Conservation (phyloP, 768 basidiomycete species). For the Boletus huronensis region DNA sequence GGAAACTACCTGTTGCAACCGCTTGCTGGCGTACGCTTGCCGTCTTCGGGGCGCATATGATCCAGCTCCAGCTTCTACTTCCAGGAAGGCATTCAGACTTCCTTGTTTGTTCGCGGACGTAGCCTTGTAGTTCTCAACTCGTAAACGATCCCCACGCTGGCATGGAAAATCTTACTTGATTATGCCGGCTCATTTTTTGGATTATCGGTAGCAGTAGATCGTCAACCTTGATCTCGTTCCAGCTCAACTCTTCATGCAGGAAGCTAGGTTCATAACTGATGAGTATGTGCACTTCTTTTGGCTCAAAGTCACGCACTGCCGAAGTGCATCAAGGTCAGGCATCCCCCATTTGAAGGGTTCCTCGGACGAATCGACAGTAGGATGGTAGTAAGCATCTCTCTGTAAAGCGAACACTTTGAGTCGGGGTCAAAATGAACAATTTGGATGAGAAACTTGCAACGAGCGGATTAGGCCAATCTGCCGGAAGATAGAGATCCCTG, state of each 20-base stretch:
- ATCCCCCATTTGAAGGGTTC: conserved; percentile 97
- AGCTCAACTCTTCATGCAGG: conserved; percentile 73
- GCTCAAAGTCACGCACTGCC: conserved; percentile 50
- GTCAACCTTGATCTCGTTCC: conserved; percentile 81
- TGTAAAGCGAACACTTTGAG: conserved; percentile 29
- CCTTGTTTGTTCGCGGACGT: conserved; percentile 73
- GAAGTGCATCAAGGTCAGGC: conserved; percentile 91
- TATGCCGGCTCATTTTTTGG: conserved; percentile 79
- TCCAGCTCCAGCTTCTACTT: conserved; percentile 61
- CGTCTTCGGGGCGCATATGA: conserved; percentile 74
- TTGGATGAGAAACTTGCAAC: conserved; percentile 55
- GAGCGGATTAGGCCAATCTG: conserved; percentile 89
- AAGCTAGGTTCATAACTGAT: conserved; percentile 43
- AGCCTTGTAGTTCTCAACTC: conserved; percentile 36
- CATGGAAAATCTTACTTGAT: conserved; percentile 47
- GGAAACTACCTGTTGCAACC: conserved; percentile 81
- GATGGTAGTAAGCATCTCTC: conserved; percentile 92
- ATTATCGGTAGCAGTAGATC: conserved; percentile 91
- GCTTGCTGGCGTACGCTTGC: conserved; percentile 81
- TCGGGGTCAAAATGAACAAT: conserved; percentile 1
- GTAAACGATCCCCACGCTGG: not conserved
- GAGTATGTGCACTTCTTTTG: conserved; percentile 7
- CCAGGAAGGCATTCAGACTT: conserved; percentile 73
- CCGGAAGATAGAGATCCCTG: conserved; percentile 72
- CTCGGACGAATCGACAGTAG: conserved; percentile 84